A percentile compares a stretch with the other conserved stretches of the same genome.
Conservation (phyloP, 2,329 filamentous ascomycete genomes). For the Colletotrichum godetiae region DNA sequence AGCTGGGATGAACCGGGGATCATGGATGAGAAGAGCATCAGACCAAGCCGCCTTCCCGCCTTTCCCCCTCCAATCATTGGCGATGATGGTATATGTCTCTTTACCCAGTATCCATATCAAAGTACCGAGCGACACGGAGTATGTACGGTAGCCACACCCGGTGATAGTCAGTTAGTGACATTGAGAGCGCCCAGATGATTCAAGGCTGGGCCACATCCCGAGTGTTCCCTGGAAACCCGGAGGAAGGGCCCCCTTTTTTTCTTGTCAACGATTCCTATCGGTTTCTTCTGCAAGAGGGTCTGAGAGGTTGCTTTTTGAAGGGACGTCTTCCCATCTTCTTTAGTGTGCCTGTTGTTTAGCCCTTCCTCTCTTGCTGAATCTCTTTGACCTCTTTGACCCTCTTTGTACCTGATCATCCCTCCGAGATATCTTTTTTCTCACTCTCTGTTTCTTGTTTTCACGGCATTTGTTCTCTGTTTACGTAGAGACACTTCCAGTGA, state of each 20-base stretch:
- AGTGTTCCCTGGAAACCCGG: slow-evolving; percentile 1
- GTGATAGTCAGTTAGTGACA: background rate
- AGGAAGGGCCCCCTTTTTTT: background rate
- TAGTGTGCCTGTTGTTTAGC: background rate
- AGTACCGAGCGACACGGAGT: background rate
- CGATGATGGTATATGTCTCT: background rate
- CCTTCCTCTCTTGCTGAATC: background rate
- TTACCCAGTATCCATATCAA: background rate
- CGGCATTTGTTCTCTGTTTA: background rate
- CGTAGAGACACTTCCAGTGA: background rate
- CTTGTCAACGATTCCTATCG: background rate
- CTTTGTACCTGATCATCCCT: background rate
- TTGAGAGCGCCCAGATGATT: slow-evolving; percentile 10
- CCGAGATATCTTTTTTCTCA: background rate
- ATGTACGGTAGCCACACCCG: background rate
- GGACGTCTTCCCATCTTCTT: slow-evolving; percentile 1
- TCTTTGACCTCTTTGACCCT: background rate
- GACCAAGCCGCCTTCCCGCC: slow-evolving; percentile 14
- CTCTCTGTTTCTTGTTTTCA: background rate
- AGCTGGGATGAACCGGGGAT: slow-evolving; percentile 19
- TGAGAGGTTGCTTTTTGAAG: slow-evolving; percentile 19
- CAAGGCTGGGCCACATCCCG: slow-evolving; percentile 25
- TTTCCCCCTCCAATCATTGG: slow-evolving; percentile 11
- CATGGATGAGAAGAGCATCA: background rate
- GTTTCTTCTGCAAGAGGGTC: slow-evolving; percentile 12